Evolutionary conservation across 768 basidiomycete genomes (phyloP).

Genomic region (Boletus vinaceobasis): DNA sequence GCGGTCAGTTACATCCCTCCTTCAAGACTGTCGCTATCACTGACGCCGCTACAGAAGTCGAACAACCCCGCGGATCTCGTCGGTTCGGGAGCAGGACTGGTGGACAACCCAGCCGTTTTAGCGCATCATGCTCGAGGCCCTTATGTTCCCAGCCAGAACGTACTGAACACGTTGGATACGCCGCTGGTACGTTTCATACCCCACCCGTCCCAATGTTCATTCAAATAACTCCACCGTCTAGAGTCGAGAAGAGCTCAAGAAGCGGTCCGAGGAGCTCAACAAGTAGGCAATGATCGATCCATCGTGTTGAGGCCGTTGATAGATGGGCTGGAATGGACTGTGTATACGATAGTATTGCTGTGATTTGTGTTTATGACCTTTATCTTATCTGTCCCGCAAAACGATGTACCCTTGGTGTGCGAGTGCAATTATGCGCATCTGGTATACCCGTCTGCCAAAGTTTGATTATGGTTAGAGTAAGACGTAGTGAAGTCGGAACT

Average conservation of each 20-base stretch:
- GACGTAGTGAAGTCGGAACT: no score
- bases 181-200: slow-evolving; percentile 40
- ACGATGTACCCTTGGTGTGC: no score
- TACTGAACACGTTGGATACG: slow-evolving; percentile 43
- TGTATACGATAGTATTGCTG: neutral
- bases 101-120: slow-evolving; percentile 36
- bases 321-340: no score
- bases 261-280: slow-evolving; percentile 47
- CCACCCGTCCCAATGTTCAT: neutral
- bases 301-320: neutral
- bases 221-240: slow-evolving; percentile 13
- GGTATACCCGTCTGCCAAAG: no score
- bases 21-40: neutral
- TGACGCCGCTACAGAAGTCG: slow-evolving; percentile 40
- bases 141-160: slow-evolving; percentile 43
- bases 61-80: slow-evolving; percentile 56
- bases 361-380: neutral
- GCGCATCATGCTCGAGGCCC: slow-evolving; percentile 54
- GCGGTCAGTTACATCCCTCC: slow-evolving; percentile 39
- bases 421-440: no score
- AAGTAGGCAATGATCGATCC: slow-evolving; percentile 12
- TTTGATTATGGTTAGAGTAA: no score
- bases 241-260: slow-evolving; percentile 51
- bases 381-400: neutral
- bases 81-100: slow-evolving; percentile 37